phyloP scores from a whole-genome alignment of 371 early-diverging fungal genomes.

The Circinella minor region DNA sequence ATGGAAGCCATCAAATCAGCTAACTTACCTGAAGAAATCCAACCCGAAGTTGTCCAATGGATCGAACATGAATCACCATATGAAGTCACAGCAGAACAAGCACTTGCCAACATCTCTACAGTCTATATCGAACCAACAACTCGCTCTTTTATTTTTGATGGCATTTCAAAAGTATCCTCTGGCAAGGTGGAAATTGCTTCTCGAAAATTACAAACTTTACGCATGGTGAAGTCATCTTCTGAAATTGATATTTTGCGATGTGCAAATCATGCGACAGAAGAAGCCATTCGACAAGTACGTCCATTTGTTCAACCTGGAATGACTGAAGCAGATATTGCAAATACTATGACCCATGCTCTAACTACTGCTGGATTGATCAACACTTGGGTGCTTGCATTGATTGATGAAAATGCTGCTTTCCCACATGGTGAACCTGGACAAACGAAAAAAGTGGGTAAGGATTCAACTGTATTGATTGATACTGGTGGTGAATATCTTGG shows the following conservation, averaged over 20 bases:
- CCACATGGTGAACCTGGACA: conserved; percentile 61
- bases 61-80: conserved; percentile 58
- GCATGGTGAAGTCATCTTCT: conserved; percentile 55
- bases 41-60: conserved; percentile 40
- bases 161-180: conserved; percentile 31
- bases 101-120: conserved; percentile 25
- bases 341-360: conserved; percentile 40
- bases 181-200: conserved; percentile 42
- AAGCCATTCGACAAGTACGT: conserved; percentile 53
- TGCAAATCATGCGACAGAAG: conserved; percentile 54
- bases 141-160: conserved; percentile 55
- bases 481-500: conserved; percentile 58
- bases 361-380: conserved; percentile 44
- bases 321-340: conserved; percentile 50
- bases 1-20: conserved; percentile 32
- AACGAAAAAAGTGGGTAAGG: conserved; percentile 36
- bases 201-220: conserved; percentile 40
- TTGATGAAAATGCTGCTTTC: conserved; percentile 58
- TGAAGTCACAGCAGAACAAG: conserved; percentile 29
- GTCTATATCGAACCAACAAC: conserved; percentile 53
- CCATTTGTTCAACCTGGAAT: conserved; percentile 46
- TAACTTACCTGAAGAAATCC: conserved; percentile 29
- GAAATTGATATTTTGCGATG: conserved; percentile 61
- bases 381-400: conserved; percentile 60
- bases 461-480: conserved; percentile 60